Base-by-base conservation (phyloP, 768 basidiomycete species). In the Paxillus ammoniavirescens region DNA sequence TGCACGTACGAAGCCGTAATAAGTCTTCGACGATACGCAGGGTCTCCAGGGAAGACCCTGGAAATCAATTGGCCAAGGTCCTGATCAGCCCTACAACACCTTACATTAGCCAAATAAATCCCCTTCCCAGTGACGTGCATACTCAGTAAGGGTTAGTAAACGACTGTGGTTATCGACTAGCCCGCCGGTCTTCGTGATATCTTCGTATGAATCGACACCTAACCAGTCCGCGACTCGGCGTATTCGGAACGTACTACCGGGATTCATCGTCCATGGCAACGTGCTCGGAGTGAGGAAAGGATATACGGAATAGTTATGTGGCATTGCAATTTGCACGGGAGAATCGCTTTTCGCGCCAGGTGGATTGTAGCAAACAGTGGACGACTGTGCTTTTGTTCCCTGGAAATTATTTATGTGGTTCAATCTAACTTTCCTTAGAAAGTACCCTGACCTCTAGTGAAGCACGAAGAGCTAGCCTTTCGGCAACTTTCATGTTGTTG, bases 161-260 rank as follows among this genome's bases (percentile, higher is more conserved):
- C 63, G 61, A 3, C 70, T 72, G 35, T 67, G 59, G 48, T 70
- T 72, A 12, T 63, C 66, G 10, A 67, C 64, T 18, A 83, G 60
- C 21, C 74, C 77, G 15, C 72, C 75, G 6, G 70, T 72, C 33
- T 64, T 68, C 21, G 61, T 48, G 37, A 73, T 52, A 43, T 75
- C 65, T 60, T 78, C 76, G 14, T 55, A 61, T 30, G 63, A 55
- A 46, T 66, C 59, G 15, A 65, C 55, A 35, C 72, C 70, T 36
- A 86, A 74, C 82, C 82, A 88, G 60, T 86, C 80, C 12, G 77
- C 79, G 13, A 89, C 79, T 46, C 80, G 77, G 44, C 87, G 79
- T 43, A 87, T 63, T 46, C 89, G 77, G 62, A 86, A 87, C 26
- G 77, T 69, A 53, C 73, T 71, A 37, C 71, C 71, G 9, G 73